These are phyloP conservation scores for Petunia secreta DNA, from an alignment of 257 asterid species.

Conservation along the genomic window DNA sequence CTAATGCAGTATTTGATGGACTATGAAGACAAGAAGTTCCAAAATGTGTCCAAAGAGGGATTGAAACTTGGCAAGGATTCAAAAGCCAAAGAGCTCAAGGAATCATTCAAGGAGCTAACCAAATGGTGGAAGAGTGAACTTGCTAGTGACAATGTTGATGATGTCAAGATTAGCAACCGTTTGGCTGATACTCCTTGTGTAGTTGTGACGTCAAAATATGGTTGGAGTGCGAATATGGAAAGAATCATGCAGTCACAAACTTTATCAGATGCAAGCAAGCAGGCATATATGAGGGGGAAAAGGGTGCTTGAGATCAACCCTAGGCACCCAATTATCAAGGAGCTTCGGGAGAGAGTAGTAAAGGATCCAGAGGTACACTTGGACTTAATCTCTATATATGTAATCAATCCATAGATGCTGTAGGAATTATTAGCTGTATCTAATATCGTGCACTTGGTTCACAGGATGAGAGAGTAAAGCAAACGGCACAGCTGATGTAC, in stretches of 20 bases:
- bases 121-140: slow-evolving; percentile 94
- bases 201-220: slow-evolving; percentile 83
- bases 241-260: slow-evolving; percentile 96
- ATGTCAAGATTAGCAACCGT: slow-evolving; percentile 90
- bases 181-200: slow-evolving; percentile 84
- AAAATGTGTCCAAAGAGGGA: slow-evolving; percentile 92
- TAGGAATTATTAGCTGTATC: neutral
- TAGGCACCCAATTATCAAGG: slow-evolving; percentile 87
- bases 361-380: slow-evolving; percentile 63
- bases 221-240: slow-evolving; percentile 96
- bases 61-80: slow-evolving; percentile 81
- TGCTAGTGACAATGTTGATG: slow-evolving; percentile 79
- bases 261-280: slow-evolving; percentile 76
- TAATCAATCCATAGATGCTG: neutral
- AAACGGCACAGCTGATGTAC: slow-evolving; percentile 81
- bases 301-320: slow-evolving; percentile 92
- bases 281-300: slow-evolving; percentile 94
- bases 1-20: slow-evolving; percentile 96
- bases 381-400: too few species aligned
- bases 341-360: slow-evolving; percentile 76
- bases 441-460: neutral
- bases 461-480: slow-evolving; percentile 67
- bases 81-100: slow-evolving; percentile 82
- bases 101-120: slow-evolving; percentile 74
- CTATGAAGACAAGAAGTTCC: slow-evolving; percentile 89